Evolutionary conservation across 2,329 filamentous ascomycete genomes (phyloP), one percentile per base, ranked within the genome.

Genomic region (Macroventuria anomochaeta): DNA sequence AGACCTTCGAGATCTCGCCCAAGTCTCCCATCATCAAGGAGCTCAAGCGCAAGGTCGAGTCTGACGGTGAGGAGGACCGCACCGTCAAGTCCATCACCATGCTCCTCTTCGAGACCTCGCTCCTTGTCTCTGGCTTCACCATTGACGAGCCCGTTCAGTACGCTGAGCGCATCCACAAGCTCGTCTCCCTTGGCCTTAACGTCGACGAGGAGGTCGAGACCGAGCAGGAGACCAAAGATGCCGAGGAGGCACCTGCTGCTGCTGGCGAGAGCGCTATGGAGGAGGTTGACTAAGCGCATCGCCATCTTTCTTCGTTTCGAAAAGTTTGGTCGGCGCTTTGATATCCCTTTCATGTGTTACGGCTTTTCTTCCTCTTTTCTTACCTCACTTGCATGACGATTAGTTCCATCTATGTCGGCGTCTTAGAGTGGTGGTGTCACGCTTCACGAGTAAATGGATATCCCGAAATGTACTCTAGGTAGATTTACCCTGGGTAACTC

Each of bases 1-100:
- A 99, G 91, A 99, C 95, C 26, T 97, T 99, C 70, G 95, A 99
- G 85, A 97, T 99, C 81, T 97, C 95, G n/a, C 95, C 95, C 79
- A 93, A 95, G 86, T 96, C 91, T 72, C 77, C 91, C 65, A 99
- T 99, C 80, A 88, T 99, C 84, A 90, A 96, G 88, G 95, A 97
- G 86, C 89, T 99, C 75, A 97, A 96, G 91, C 92, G 89, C 83
- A 99, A 99, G 91, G 91, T 97, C 60, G 95, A 97, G 86, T 77
- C 88, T 56, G 95, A 99, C 73, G 95, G 95, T 63, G 93, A 97
- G 89, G 93, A 93, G 78, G 95, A 97, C 85, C 92, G 93, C 79
- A 97, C 93, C 55, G 95, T 99, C 84, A 97, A 97, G 87, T 96
- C 91, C 59, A 97, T 99, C 76, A 96, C 95, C 68, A 93, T 96